Evolutionary conservation across 108 stramenopile species (phyloP).

Genomic region (Licmophora abbreviata): DNA sequence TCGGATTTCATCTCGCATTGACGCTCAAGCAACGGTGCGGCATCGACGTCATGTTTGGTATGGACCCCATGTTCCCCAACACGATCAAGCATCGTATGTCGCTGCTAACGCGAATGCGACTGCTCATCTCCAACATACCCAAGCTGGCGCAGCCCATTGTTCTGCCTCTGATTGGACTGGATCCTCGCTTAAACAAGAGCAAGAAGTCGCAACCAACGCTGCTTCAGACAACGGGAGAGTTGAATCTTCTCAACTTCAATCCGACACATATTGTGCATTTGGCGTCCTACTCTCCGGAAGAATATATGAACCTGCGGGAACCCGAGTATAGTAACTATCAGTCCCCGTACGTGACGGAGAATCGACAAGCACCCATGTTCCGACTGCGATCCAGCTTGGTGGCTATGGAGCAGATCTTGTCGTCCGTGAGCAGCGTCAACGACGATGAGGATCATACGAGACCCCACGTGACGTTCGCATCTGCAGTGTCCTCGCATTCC

Average conservation of each 20-base stretch:
- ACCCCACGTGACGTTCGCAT: slow-evolving; percentile 28
- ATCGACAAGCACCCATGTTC: slow-evolving; percentile 32
- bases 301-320: slow-evolving; percentile 15
- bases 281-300: slow-evolving; percentile 38
- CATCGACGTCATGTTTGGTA: slow-evolving; percentile 46
- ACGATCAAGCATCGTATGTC: slow-evolving; percentile 45
- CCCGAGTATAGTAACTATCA: slow-evolving; percentile 12
- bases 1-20: slow-evolving; percentile 55
- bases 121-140: slow-evolving; percentile 35
- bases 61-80: slow-evolving; percentile 66
- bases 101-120: slow-evolving; percentile 35
- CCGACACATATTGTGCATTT: slow-evolving; percentile 79
- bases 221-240: slow-evolving; percentile 11
- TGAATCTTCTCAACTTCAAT: slow-evolving; percentile 23
- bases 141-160: slow-evolving; percentile 24
- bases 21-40: slow-evolving; percentile 50
- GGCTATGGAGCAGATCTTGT: slow-evolving; percentile 65
- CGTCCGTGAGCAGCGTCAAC: slow-evolving; percentile 8
- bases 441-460: slow-evolving; percentile 2
- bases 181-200: slow-evolving; percentile 22
- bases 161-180: slow-evolving; percentile 52
- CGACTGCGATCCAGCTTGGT: slow-evolving; percentile 37
- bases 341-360: slow-evolving; percentile 17
- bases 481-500: slow-evolving; percentile 4
- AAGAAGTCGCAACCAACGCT: slow-evolving; percentile 3